Conservation (phyloP, 139 green algal species). For the Tetradesmus lagerheimii region DNA sequence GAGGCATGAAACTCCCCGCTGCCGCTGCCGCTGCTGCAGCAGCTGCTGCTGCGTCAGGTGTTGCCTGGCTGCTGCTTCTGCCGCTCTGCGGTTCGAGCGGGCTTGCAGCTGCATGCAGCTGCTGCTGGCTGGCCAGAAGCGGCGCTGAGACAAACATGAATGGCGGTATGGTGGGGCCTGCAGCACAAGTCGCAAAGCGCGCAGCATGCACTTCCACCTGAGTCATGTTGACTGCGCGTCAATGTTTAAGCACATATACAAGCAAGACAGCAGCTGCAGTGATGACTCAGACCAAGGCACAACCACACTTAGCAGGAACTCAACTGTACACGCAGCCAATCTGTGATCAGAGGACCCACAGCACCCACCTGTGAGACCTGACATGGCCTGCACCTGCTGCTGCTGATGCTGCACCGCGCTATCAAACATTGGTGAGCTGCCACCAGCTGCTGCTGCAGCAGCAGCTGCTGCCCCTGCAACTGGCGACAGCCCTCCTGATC, state of each 20-base stretch:
- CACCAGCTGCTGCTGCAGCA: not conserved
- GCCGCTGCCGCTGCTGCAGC: not conserved
- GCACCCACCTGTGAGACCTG: not conserved
- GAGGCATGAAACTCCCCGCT: not conserved
- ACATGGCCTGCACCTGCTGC: not conserved
- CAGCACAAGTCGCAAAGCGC: not conserved
- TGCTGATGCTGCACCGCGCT: constrained; percentile 15
- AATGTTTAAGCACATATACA: too few relatives aligned
- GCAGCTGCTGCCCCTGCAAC: constrained; percentile 2
- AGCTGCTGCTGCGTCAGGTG: not conserved
- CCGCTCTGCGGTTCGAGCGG: not conserved
- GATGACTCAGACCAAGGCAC: too few relatives aligned
- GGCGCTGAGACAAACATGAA: constrained; percentile 18
- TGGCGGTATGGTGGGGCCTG: not conserved
- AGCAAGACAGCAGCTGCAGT: not conserved
- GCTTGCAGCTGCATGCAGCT: not conserved
- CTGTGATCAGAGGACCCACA: not conserved
- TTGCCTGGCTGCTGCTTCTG: constrained; percentile 17
- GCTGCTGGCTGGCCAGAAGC: not conserved
- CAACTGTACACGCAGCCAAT: too few relatives aligned
- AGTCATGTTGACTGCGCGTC: too few relatives aligned
- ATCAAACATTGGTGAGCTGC: not conserved
- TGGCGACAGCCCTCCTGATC: not conserved
- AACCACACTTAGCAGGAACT: too few relatives aligned
- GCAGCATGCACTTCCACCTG: too few relatives aligned